A percentile compares a stretch with the other conserved stretches of the same genome.
phyloP scores from a whole-genome alignment of 1,284 basidiomycete genomes.

The Bjerkandera adusta region DNA sequence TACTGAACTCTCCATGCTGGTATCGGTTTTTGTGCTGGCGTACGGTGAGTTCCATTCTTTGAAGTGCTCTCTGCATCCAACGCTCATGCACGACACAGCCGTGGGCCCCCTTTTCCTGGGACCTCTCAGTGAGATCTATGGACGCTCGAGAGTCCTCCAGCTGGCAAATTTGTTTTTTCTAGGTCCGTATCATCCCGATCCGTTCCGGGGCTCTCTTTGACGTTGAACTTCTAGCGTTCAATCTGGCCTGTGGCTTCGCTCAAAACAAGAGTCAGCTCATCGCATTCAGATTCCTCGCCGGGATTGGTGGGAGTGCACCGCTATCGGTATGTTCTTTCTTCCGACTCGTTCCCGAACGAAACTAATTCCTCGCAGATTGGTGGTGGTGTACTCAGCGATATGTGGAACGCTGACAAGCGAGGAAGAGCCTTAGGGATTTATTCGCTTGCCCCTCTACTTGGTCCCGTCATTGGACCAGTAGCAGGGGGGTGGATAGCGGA shows the following conservation, averaged over 20 bases:
- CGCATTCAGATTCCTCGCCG: slow-evolving; percentile 60
- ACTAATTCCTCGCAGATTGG: slow-evolving; percentile 42
- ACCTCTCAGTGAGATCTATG: slow-evolving; percentile 52
- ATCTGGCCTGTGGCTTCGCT: slow-evolving; percentile 57
- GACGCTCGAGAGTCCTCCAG: slow-evolving; percentile 38
- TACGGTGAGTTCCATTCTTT: slow-evolving; percentile 39
- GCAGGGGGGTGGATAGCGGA: slow-evolving; percentile 65
- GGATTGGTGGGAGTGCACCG: slow-evolving; percentile 61
- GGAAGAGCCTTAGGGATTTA: slow-evolving; percentile 69
- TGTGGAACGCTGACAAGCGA: slow-evolving; percentile 67
- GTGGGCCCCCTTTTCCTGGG: slow-evolving; percentile 51
- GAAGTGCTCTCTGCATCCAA: neutral
- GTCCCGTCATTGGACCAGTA: slow-evolving; percentile 65
- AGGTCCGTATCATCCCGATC: slow-evolving; percentile 32
- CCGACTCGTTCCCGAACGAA: slow-evolving; percentile 2
- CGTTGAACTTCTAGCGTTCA: slow-evolving; percentile 3
- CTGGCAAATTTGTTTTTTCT: slow-evolving; percentile 52
- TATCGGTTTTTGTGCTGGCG: slow-evolving; percentile 65
- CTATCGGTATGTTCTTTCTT: slow-evolving; percentile 39
- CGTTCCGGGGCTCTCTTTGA: neutral
- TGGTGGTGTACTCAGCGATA: slow-evolving; percentile 70
- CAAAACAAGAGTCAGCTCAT: slow-evolving; percentile 53
- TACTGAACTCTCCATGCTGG: slow-evolving; percentile 51
- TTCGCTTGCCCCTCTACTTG: slow-evolving; percentile 60
- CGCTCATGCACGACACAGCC: slow-evolving; percentile 25